Base-by-base conservation (phyloP, 139 green algal genomes). In the Chara braunii region DNA sequence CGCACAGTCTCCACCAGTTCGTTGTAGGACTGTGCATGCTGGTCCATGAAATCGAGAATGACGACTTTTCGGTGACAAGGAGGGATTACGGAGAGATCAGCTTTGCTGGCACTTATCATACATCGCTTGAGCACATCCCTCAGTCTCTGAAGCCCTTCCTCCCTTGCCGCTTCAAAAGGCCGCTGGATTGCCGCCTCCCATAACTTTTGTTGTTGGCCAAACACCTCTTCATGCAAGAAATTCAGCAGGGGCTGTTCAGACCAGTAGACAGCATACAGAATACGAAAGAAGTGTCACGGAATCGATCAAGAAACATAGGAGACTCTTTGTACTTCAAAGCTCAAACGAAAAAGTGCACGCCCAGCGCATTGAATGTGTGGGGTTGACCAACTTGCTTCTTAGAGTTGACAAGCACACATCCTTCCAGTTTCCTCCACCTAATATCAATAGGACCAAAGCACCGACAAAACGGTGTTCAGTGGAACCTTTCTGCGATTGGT, bases 241-340 rank as follows among this genome's bases (percentile, higher is more conserved):
- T 73, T 67, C 28, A 98, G 84, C 65, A 97, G 80, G n/a, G 92
- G 90, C 53, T 94, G 87, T 53, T n/a, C n/a, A n/a, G n/a, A n/a
- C n/a, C n/a, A n/a, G n/a, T n/a, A n/a, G n/a, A n/a, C n/a, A n/a
- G n/a, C n/a, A n/a, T n/a, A n/a, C n/a, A n/a, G n/a, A n/a, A n/a
- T n/a, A n/a, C n/a, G n/a, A n/a, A n/a, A n/a, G n/a, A n/a, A n/a
- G n/a, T n/a, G n/a, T n/a, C n/a, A n/a, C n/a, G n/a, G n/a, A n/a
- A n/a, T n/a, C n/a, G n/a, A n/a, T n/a, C n/a, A n/a, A n/a, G n/a
- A n/a, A n/a, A n/a, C n/a, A n/a, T n/a, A n/a, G n/a, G n/a, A n/a
- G n/a, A n/a, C n/a, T n/a, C n/a, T n/a, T n/a, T n/a, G n/a, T n/a
- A n/a, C n/a, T n/a, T n/a, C n/a, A n/a, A n/a, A n/a, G n/a, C n/a